Evolutionary conservation across 345 rosid genomes (phyloP).

Genomic region (Corchorus olitorius): DNA sequence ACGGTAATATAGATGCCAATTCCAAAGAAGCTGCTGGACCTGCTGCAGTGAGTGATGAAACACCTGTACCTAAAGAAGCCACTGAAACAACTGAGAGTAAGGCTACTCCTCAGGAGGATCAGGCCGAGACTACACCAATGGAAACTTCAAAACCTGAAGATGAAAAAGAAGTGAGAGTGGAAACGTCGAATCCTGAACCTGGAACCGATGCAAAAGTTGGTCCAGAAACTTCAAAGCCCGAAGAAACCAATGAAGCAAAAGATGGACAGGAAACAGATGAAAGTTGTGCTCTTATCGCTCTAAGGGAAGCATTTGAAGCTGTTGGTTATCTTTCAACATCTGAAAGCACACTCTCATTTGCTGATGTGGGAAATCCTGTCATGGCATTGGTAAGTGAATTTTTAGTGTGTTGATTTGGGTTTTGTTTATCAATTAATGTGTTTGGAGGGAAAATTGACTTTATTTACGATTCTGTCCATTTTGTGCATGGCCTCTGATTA

Average conservation of each 20-base stretch:
- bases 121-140: constrained; percentile 36
- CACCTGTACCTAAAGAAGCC: constrained; percentile 46
- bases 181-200: constrained; percentile 46
- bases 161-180: constrained; percentile 48
- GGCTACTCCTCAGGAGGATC: constrained; percentile 46
- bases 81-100: constrained; percentile 57
- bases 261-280: constrained; percentile 42
- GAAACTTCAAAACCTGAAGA: constrained; percentile 63
- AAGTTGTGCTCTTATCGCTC: constrained; percentile 68
- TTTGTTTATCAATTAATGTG: not conserved
- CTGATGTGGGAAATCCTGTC: constrained; percentile 93
- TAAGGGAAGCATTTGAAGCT: constrained; percentile 86
- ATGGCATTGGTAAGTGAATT: constrained; percentile 89
- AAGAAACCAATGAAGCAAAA: constrained; percentile 43
- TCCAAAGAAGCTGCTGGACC: constrained; percentile 53
- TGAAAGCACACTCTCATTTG: constrained; percentile 73
- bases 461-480: not conserved
- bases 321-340: constrained; percentile 66
- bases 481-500: not conserved
- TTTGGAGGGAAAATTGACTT: not conserved
- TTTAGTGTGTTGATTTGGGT: not conserved
- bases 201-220: constrained; percentile 34
- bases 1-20: constrained; percentile 41
- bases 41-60: constrained; percentile 37
- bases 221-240: constrained; percentile 43